Percentiles rank a stretch among this genome's conserved stretches.
Conservation (phyloP, 2,329 filamentous ascomycete species). For the Akanthomyces uredinophilus region DNA sequence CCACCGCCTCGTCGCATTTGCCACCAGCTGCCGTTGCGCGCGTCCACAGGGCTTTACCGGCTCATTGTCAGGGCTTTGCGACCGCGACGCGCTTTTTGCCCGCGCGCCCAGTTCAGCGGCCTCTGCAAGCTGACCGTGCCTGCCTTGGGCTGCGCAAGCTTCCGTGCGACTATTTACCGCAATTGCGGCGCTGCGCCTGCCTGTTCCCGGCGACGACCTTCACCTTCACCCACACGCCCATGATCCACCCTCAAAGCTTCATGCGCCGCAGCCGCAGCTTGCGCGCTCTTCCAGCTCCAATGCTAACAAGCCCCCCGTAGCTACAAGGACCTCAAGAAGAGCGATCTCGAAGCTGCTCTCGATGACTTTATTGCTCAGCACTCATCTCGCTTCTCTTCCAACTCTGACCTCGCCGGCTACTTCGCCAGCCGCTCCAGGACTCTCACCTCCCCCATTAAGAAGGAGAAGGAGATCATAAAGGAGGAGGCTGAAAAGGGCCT, state of each 20-base stretch:
- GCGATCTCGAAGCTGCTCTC: conserved; percentile 69
- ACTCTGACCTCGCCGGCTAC: conserved; percentile 65
- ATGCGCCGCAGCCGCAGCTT: background rate
- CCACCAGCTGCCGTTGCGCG: conserved; percentile 1
- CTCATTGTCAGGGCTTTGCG: background rate
- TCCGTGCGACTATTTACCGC: background rate
- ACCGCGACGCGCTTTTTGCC: background rate
- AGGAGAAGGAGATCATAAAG: conserved; percentile 38
- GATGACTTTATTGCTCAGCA: conserved; percentile 70
- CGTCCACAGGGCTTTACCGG: background rate
- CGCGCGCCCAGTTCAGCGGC: background rate
- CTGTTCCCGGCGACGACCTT: background rate
- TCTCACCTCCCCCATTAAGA: conserved; percentile 57
- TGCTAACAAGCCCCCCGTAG: conserved; percentile 35
- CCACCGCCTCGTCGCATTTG: background rate
- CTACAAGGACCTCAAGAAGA: conserved; percentile 67
- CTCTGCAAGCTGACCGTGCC: background rate
- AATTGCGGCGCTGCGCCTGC: background rate
- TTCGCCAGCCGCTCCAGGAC: conserved; percentile 63
- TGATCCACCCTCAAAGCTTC: background rate
- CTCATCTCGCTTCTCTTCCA: conserved; percentile 55
- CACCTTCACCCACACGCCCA: background rate
- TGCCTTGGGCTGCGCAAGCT: background rate
- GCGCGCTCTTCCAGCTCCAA: background rate
- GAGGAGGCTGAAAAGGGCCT: conserved; percentile 34